Evolutionary conservation across 2,329 filamentous ascomycete species (phyloP), one percentile per base, ranked within the genome.

Genomic region (Pseudocercospora macadamiae): DNA sequence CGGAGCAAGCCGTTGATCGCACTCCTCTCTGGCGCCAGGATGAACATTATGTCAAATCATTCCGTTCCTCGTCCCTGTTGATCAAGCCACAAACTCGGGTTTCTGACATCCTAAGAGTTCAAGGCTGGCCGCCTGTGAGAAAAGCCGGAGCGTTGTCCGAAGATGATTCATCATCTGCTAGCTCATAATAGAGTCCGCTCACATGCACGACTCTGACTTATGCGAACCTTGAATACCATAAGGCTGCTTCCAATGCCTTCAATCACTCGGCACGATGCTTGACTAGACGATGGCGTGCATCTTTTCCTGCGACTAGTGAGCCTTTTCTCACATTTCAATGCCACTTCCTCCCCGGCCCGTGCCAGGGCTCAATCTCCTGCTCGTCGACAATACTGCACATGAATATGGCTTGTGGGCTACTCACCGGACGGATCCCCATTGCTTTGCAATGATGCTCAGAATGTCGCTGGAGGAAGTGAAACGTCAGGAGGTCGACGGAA

Each of bases 401-500:
- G n/a, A 37, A 8, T 16, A 39, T 39, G 36, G 36, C 36, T 39
- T 39, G 36, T 18, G 19, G 36, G 5, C 9, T 39, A 12, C 16
- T 18, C 12, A 32, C 9, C 23, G 9, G 19, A 6, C 16, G 21
- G 39, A 45, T 45, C 39, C 39, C 39, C 12, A 45, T n/a, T 12
- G 18, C 8, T n/a, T n/a, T 10, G 1, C 23, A 4, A 21, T 21
- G 21, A 21, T 45, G 16, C 21, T 25, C 8, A 21, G 21, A 10
- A 23, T 21, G 21, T 18, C 19, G 39, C 12, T 12, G 16, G 8
- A 1, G 23, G 18, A 9, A 4, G 7, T 21, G 19, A 53, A 3
- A 18, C 56, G 54, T 54, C 57, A 55, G 58, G 48, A 54, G 57
- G 42, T 48, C 18, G 18, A 51, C 54, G 57, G 58, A 23, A 51